Base-by-base conservation (phyloP, 768 basidiomycete genomes). In the Tylopilus rubrobrunneus region DNA sequence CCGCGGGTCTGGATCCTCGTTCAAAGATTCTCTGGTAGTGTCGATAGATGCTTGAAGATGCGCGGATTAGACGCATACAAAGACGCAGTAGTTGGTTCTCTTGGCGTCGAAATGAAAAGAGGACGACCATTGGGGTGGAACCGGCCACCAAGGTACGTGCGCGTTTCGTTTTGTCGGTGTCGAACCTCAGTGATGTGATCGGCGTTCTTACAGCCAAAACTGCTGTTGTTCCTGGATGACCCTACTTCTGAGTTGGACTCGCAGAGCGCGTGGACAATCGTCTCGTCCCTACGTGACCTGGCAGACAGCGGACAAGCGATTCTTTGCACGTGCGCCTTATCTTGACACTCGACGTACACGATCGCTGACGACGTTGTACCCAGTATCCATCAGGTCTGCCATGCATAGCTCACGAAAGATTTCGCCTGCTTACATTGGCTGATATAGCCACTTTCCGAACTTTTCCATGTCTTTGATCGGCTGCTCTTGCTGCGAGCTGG, bases 91-190 rank as follows among this genome's bases (percentile, higher is more conserved):
- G n/a, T n/a, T n/a, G n/a, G n/a, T n/a, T n/a, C n/a, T n/a, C n/a
- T n/a, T n/a, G n/a, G n/a, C n/a, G n/a, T n/a, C n/a, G n/a, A n/a
- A n/a, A n/a, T n/a, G n/a, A n/a, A n/a, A n/a, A 8, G 71, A 78
- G 91, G 8, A 83, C 89, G 0, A 94, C 91, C 0, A 94, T 94
- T 53, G 92, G 81, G 25, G 91, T 93, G 34, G 91, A 84, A 62
- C 71, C 84, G 7, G 82, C 81, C 28, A 79, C 83, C 37, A 81
- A 77, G 69, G 78, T 48, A 65, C 6, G 39, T 12, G 37, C 7
- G 67, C 54, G 61, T 9, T n/a, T 0, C n/a, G 11, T 27, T 8
- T 11, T 2, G n/a, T n/a, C n/a, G n/a, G 11, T 19, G 29, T 40
- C 46, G 5, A 6, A 3, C 15, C 48, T 28, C 12, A 3, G 27